phyloP scores from a whole-genome alignment of 116 monocot genomes.

The Dioscorea cayenensis region DNA sequence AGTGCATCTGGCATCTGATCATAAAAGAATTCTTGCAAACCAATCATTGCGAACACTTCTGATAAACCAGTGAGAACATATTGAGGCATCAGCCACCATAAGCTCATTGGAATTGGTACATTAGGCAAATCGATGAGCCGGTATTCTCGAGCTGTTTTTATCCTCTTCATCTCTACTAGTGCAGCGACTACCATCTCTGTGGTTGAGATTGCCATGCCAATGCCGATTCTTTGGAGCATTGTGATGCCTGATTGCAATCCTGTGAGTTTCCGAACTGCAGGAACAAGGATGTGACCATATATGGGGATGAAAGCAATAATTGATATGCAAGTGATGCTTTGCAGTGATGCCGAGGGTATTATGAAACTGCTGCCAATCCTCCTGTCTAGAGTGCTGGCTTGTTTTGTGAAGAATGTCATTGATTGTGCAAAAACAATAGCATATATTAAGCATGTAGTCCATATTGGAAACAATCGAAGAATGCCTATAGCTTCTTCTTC shows the following conservation, averaged over 20 bases:
- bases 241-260: slow-evolving; percentile 33
- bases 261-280: slow-evolving; percentile 21
- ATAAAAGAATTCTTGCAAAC: slow-evolving; percentile 40
- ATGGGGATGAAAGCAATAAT: slow-evolving; percentile 28
- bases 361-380: slow-evolving; percentile 21
- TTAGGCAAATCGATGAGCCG: slow-evolving; percentile 15
- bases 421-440: slow-evolving; percentile 22
- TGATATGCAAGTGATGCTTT: slow-evolving; percentile 20
- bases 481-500: slow-evolving; percentile 1
- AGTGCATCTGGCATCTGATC: slow-evolving; percentile 21
- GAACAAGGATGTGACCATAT: slow-evolving; percentile 33
- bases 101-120: slow-evolving; percentile 22
- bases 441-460: slow-evolving; percentile 30
- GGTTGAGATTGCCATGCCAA: slow-evolving; percentile 25
- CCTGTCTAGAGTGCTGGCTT: slow-evolving; percentile 39
- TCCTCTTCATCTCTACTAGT: slow-evolving; percentile 36
- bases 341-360: slow-evolving; percentile 38
- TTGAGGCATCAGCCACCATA: slow-evolving; percentile 45
- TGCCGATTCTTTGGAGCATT: slow-evolving; percentile 42
- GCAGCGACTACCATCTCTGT: slow-evolving; percentile 27
- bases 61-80: slow-evolving; percentile 21
- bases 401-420: slow-evolving; percentile 50
- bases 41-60: slow-evolving; percentile 25
- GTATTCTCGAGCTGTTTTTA: slow-evolving; percentile 15
- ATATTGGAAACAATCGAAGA: slow-evolving; percentile 21